Base-by-base conservation (phyloP, 805 yeast genomes). In the Candida andamanensis region DNA sequence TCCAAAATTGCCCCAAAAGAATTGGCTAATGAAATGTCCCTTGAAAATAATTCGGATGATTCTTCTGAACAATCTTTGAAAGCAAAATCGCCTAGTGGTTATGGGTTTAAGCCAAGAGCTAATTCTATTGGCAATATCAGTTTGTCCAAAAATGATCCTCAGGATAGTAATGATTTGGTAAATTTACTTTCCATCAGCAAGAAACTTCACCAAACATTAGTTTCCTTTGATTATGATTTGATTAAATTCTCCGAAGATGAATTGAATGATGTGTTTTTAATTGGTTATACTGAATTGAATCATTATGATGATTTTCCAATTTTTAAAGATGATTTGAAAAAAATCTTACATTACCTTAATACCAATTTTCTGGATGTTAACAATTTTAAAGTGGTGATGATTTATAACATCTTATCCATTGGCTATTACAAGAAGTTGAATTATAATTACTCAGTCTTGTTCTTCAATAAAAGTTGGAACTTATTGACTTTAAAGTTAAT, bases 381-480 rank as follows among this genome's bases (percentile, higher is more conserved):
- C 31, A 46, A 60, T 31, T 66, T 69, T 37, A 65, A 63, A 32
- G 36, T 53, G 14, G 60, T 62, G 16, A 45, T 69, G 15, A 51
- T 71, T 5, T 69, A 70, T 41, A 53, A 72, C 5, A 50, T 73
- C 1, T 39, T 73, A 4, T 60, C 76, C 8, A 45, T 71, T 26
- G 78, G 78, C 4, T 54, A 56, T 31, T 43, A 58, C 12, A 36
- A 44, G 17, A 35, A 28, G 9, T 45, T 44, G 30, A 33, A 42
- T 7, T 55, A 58, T 21, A 43, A 47, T 8, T 58, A 63, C 35
- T 59, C 68, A 5, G 46, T 63, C 11, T 41, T 50, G 21, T 56
- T 60, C 37, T 61, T 74, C 39, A 64, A 66, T 42, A 65, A 59
- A 31, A 49, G 68, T 19, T 74, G 79, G 78, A 47, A 50, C 32